Conservation (phyloP, 805 yeast genomes). For the Yarrowia sp. region DNA sequence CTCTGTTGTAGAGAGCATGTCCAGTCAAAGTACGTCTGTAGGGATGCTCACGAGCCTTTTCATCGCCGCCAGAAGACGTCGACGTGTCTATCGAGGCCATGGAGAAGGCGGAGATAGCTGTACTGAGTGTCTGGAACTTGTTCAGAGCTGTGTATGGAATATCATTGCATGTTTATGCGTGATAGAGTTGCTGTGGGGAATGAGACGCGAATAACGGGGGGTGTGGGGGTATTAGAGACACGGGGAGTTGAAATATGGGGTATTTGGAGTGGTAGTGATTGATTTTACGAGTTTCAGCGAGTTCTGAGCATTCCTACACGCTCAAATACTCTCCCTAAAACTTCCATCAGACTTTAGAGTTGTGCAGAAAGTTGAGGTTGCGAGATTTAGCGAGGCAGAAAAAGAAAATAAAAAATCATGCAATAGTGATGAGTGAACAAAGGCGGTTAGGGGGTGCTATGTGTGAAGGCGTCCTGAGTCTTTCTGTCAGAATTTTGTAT, state of each 20-base stretch:
- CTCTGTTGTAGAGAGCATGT: background rate
- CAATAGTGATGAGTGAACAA: too few species aligned
- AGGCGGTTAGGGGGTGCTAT: too few species aligned
- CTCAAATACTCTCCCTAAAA: background rate
- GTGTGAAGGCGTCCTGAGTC: too few species aligned
- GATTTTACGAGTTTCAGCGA: background rate
- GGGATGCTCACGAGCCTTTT: background rate
- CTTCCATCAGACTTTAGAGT: background rate
- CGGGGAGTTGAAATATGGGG: background rate
- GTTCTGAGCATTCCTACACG: background rate
- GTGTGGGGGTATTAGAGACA: too few species aligned
- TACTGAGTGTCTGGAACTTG: too few species aligned
- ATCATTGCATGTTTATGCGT: background rate
- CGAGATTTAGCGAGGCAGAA: background rate
- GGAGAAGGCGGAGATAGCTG: too few species aligned
- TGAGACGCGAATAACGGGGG: too few species aligned
- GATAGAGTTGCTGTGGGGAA: background rate
- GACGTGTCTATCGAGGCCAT: slow-evolving; percentile 3
- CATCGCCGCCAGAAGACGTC: background rate
- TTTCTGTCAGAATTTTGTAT: too few species aligned
- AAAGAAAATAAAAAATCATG: too few species aligned
- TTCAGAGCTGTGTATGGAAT: too few species aligned
- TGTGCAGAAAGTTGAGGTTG: background rate
- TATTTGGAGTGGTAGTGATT: background rate
- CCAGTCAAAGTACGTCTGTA: background rate